Conservation (phyloP, 148 eudicot species). For the Arctostaphylos glauca region DNA sequence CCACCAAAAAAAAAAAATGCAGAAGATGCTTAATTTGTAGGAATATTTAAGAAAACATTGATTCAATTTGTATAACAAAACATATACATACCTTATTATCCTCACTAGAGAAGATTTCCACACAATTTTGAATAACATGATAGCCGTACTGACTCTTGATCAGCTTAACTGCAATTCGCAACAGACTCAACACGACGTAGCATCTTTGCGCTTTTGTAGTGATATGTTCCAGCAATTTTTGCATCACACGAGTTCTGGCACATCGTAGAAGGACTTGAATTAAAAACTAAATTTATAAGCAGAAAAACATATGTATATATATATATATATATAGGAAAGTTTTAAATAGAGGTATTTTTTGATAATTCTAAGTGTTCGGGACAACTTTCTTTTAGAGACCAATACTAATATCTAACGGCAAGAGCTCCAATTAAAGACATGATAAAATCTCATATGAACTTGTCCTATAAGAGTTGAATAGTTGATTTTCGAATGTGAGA, state of each 20-base stretch:
- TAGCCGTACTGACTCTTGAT: slow-evolving; percentile 31
- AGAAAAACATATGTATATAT: neutral
- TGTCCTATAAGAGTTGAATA: no score
- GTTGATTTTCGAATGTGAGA: no score
- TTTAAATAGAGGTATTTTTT: no score
- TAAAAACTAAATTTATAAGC: neutral
- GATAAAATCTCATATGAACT: no score
- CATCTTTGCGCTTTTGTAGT: slow-evolving; percentile 25
- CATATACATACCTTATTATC: slow-evolving; percentile 33
- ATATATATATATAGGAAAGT: no score
- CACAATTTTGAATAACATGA: slow-evolving; percentile 44
- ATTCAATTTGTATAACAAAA: neutral
- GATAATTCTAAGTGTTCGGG: no score
- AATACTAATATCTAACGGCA: no score
- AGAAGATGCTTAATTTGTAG: neutral
- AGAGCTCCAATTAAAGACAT: no score
- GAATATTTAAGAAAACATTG: neutral
- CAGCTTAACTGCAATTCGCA: slow-evolving; percentile 17
- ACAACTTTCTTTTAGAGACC: no score
- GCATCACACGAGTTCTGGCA: slow-evolving; percentile 47
- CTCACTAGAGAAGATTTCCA: slow-evolving; percentile 29
- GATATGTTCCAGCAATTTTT: slow-evolving; percentile 27
- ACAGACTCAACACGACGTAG: slow-evolving; percentile 19
- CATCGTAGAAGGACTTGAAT: neutral
- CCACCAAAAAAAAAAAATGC: neutral